Base-by-base conservation (phyloP, 352 stramenopile genomes). In the Bremia lactucae region DNA sequence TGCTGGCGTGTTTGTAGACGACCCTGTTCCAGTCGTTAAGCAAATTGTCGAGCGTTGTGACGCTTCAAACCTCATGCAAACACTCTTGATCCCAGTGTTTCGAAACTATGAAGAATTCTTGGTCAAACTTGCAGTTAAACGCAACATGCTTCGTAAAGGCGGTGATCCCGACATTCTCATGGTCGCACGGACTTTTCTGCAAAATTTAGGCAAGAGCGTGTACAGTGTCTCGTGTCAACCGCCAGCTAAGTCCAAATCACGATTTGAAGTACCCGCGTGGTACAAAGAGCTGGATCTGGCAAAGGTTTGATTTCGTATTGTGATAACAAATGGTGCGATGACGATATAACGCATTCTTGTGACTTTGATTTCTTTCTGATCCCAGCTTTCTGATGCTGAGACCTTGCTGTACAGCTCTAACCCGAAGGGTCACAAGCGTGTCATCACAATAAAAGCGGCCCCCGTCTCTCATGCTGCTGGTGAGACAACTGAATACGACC, bases 151-250 rank as follows among this genome's bases (percentile, higher is more conserved):
- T 14, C 78, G 92, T 36, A 98, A 98, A 58, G 96, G 96, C 20
- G 95, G 96, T 15, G 85, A 98, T 35, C 95, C 95, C 2, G 94
- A 99, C 61, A 94, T 98, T 36, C 61, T 95, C 18, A 77, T 89
- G 36, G 94, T 94, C 11, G 95, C 94, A 5, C 84, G 93, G 31
- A 70, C 63, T 0, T 90, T 97, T 44, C 65, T 97, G 24, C 66
- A 77, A 33, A 72, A 66, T 16, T 43, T 90, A 26, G 73, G 72
- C 40, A 80, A 83, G 41, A 68, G 70, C 20, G 56, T 68, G 36
- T 77, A 73, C 46, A 56, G 55, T 13, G 68, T 72, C 29, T 70
- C 60, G 16, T 87, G 74, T 36, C 55, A 84, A 52, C 74, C 78
- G 14, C 78, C 78, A 11, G 38, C 59, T 44, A 84, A 87, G 53